Evolutionary conservation across 441 rosid genomes (phyloP).

Genomic region (Pelargonium hybrid): DNA sequence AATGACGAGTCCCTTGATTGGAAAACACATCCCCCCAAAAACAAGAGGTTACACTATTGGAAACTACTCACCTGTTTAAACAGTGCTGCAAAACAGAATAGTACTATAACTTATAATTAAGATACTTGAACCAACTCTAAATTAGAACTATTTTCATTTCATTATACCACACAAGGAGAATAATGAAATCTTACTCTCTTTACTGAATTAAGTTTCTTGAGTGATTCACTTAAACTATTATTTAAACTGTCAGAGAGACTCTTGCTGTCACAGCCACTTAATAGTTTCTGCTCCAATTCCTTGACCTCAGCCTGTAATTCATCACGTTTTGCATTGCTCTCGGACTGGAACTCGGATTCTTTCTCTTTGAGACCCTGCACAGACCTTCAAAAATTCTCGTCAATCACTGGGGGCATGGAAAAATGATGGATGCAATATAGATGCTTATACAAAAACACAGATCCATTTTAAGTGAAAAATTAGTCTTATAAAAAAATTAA

Average conservation of each 20-base stretch:
- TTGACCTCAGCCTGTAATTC: slow-evolving; percentile 37
- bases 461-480: background rate
- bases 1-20: too few species aligned
- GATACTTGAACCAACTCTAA: background rate
- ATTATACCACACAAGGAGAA: background rate
- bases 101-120: too few species aligned
- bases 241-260: slow-evolving; percentile 30
- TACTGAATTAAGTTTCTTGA: slow-evolving; percentile 35
- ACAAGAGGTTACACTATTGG: too few species aligned
- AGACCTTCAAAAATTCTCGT: slow-evolving; percentile 10
- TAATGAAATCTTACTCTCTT: slow-evolving; percentile 42
- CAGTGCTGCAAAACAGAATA: too few species aligned
- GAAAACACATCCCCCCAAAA: too few species aligned
- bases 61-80: too few species aligned
- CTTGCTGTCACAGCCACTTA: slow-evolving; percentile 27
- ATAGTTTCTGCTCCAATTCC: slow-evolving; percentile 41
- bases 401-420: slow-evolving; percentile 3
- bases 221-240: slow-evolving; percentile 28
- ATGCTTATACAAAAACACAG: background rate
- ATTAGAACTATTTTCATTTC: background rate
- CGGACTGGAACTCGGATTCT: slow-evolving; percentile 36
- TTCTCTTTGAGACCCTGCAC: slow-evolving; percentile 40
- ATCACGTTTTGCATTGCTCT: slow-evolving; percentile 27
- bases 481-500: background rate
- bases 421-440: background rate